Evolutionary conservation across 768 basidiomycete species (phyloP).

Genomic region (Daedaleopsis nitida): DNA sequence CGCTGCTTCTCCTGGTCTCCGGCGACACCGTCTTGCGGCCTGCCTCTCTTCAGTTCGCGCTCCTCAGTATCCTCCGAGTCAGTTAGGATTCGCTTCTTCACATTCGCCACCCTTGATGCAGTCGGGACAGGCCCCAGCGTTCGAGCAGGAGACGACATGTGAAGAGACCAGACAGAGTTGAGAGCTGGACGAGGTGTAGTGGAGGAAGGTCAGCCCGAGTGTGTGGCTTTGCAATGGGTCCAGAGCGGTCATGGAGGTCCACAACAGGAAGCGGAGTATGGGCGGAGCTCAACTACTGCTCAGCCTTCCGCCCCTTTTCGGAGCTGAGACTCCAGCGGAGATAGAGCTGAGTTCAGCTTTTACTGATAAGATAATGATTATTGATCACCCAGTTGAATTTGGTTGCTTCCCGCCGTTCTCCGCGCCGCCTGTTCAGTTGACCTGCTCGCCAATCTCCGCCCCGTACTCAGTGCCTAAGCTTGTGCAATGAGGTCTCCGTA

Average conservation of each 20-base stretch:
- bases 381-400: not conserved
- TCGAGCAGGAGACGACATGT: slow-evolving; percentile 11
- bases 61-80: slow-evolving; percentile 23
- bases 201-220: not conserved
- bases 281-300: too few relatives aligned
- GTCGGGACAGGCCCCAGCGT: not conserved
- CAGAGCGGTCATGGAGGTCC: not conserved
- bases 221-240: not conserved
- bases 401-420: not conserved
- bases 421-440: not conserved
- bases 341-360: not conserved
- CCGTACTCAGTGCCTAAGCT: not conserved
- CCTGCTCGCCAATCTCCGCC: not conserved
- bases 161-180: too few relatives aligned
- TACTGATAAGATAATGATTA: not conserved
- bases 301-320: too few relatives aligned
- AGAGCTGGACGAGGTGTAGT: not conserved
- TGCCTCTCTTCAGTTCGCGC: slow-evolving; percentile 10
- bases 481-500: slow-evolving; percentile 12
- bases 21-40: not conserved
- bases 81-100: slow-evolving; percentile 16
- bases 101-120: not conserved
- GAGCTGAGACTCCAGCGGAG: not conserved
- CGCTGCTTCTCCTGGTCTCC: not conserved
- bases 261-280: not conserved